A percentile compares a stretch with the other conserved stretches of the same genome.
phyloP scores from a whole-genome alignment of 805 yeast species.

The Sungouiozyma ichnusensis region DNA sequence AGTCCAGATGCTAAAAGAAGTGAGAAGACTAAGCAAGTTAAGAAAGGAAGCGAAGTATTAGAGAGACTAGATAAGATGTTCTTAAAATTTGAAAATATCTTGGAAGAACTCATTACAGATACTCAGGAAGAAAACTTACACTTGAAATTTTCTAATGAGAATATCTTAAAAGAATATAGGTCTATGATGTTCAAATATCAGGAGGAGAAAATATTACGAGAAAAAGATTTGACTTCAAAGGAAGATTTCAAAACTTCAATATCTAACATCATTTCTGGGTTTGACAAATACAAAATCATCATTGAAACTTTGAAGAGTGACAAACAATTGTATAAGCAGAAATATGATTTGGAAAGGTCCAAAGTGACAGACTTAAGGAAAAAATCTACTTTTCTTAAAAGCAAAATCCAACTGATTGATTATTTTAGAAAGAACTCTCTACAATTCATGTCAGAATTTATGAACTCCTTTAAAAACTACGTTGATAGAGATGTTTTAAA shows the following conservation, averaged over 20 bases:
- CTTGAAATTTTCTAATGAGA: not conserved
- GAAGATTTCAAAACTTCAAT: not conserved
- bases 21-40: not conserved
- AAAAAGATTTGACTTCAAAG: not conserved
- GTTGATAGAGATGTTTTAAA: slow-evolving; percentile 12
- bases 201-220: not conserved
- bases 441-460: slow-evolving; percentile 23
- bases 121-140: not conserved
- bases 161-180: not conserved
- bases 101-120: not conserved
- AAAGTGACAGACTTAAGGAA: slow-evolving; percentile 19
- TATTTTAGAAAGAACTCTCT: slow-evolving; percentile 17
- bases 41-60: not conserved
- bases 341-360: slow-evolving; percentile 18
- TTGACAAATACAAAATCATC: not conserved
- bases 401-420: slow-evolving; percentile 12
- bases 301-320: slow-evolving; percentile 1
- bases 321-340: slow-evolving; percentile 9
- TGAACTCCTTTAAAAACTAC: slow-evolving; percentile 17
- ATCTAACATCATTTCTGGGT: not conserved
- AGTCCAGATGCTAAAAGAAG: not conserved
- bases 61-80: not conserved
- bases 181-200: not conserved
- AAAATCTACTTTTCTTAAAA: slow-evolving; percentile 8
- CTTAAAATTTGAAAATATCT: not conserved